Percentiles rank a stretch among this genome's conserved stretches.
phyloP scores from a whole-genome alignment of 2,329 filamentous ascomycete genomes.

The Aspergillus sp. region DNA sequence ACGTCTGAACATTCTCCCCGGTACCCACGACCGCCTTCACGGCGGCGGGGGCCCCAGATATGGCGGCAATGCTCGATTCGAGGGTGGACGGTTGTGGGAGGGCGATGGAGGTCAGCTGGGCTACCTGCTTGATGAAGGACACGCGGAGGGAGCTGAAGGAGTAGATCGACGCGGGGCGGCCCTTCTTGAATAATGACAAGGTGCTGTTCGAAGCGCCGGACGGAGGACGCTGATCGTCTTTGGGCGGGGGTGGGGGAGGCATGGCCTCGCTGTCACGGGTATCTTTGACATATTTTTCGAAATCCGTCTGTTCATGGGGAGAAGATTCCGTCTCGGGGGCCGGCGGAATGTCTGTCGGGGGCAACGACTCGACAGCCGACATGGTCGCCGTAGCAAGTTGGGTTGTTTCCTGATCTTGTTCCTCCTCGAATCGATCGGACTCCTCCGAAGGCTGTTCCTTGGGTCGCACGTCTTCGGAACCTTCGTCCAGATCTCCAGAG shows the following conservation, averaged over 20 bases:
- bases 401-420: neutral
- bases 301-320: constrained; percentile 34
- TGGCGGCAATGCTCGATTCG: constrained; percentile 77
- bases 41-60: constrained; percentile 81
- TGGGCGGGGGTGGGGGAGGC: constrained; percentile 35
- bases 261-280: constrained; percentile 9
- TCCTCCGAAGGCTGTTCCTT: neutral
- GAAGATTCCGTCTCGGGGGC: constrained; percentile 20
- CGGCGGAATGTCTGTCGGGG: constrained; percentile 7
- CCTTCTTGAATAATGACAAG: constrained; percentile 36
- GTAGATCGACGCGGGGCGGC: constrained; percentile 82
- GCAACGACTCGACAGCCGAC: constrained; percentile 27
- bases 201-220: constrained; percentile 33
- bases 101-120: constrained; percentile 85
- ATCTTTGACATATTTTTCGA: constrained; percentile 42
- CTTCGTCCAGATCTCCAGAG: constrained; percentile 19
- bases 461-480: constrained; percentile 14
- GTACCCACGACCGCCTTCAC: constrained; percentile 80
- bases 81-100: constrained; percentile 83
- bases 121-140: constrained; percentile 90
- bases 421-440: neutral
- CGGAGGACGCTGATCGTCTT: constrained; percentile 30
- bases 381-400: constrained; percentile 17
- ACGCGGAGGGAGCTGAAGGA: constrained; percentile 88
- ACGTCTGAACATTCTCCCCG: constrained; percentile 87